Conservation (phyloP, 106 monocot genomes). For the Hemerocallis citrina region DNA sequence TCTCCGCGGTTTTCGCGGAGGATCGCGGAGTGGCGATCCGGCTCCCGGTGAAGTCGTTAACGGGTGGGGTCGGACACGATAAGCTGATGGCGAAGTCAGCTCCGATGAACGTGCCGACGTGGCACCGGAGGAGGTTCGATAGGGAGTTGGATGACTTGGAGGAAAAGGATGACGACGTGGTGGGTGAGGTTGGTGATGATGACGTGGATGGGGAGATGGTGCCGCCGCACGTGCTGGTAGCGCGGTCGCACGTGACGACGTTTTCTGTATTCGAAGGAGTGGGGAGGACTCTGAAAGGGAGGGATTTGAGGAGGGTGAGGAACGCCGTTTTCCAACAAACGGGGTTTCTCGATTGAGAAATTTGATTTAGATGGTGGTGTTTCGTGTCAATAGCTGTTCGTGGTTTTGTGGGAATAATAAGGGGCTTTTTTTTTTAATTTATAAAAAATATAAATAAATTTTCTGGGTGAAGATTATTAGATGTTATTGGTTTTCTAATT, state of each 20-base stretch:
- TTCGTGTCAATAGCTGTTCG: too few relatives aligned
- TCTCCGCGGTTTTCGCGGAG: conserved; percentile 50
- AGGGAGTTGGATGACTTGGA: neutral
- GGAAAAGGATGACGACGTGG: conserved; percentile 1
- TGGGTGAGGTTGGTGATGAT: conserved; percentile 21
- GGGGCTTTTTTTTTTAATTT: too few relatives aligned
- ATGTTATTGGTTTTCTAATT: too few relatives aligned
- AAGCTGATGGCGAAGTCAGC: conserved; percentile 32
- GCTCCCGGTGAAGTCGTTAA: conserved; percentile 1
- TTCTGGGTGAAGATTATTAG: too few relatives aligned
- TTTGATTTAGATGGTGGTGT: neutral
- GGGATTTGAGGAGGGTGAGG: conserved; percentile 65
- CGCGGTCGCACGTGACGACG: conserved; percentile 48
- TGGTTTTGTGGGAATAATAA: too few relatives aligned
- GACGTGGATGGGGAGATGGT: conserved; percentile 50
- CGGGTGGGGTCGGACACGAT: conserved; percentile 11
- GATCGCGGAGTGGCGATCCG: conserved; percentile 4
- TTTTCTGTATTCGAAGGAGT: conserved; percentile 78
- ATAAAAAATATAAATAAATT: too few relatives aligned
- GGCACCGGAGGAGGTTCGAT: conserved; percentile 21
- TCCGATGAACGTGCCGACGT: conserved; percentile 57
- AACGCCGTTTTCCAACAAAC: conserved; percentile 71
- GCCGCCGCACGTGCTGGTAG: conserved; percentile 73
- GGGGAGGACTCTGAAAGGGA: conserved; percentile 88
- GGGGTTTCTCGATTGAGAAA: conserved; percentile 61